phyloP scores from a whole-genome alignment of 306 rosid genomes.

The Boehmeria nivea region DNA sequence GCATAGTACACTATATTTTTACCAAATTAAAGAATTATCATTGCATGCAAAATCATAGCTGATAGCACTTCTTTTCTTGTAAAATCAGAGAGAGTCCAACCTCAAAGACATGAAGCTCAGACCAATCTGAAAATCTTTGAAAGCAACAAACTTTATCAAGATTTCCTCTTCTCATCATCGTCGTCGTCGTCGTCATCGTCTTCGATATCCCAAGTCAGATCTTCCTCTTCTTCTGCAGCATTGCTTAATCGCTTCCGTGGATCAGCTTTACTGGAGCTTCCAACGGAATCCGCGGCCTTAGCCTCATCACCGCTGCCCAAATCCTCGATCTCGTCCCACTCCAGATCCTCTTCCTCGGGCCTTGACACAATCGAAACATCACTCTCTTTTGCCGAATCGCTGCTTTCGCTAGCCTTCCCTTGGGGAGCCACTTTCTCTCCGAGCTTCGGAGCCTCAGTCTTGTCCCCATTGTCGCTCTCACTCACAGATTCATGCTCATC shows the following conservation, averaged over 20 bases:
- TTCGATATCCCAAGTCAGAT: slow-evolving; percentile 86
- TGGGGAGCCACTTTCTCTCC: slow-evolving; percentile 36
- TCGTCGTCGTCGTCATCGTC: slow-evolving; percentile 58
- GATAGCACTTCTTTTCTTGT: too few relatives aligned
- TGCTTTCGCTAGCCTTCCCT: slow-evolving; percentile 39
- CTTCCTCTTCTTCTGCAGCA: slow-evolving; percentile 64
- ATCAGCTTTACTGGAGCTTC: slow-evolving; percentile 32
- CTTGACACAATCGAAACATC: slow-evolving; percentile 83
- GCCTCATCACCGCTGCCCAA: slow-evolving; percentile 53
- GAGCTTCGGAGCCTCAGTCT: slow-evolving; percentile 27
- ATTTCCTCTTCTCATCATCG: slow-evolving; percentile 32
- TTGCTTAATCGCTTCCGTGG: slow-evolving; percentile 44
- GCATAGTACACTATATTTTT: neutral
- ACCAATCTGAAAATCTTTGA: slow-evolving; percentile 7
- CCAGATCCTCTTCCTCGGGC: slow-evolving; percentile 75
- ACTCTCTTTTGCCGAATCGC: slow-evolving; percentile 68
- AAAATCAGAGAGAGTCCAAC: neutral
- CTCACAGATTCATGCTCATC: slow-evolving; percentile 4
- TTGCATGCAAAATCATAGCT: neutral
- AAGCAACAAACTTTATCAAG: slow-evolving; percentile 31
- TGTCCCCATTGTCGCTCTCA: slow-evolving; percentile 25
- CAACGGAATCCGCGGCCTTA: slow-evolving; percentile 32
- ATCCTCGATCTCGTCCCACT: slow-evolving; percentile 93
- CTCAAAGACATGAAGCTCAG: neutral
- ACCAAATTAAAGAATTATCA: slow-evolving; percentile 12